phyloP scores from a whole-genome alignment of 1,139 yeast genomes.

The Zygotorulaspora mrakii region DNA sequence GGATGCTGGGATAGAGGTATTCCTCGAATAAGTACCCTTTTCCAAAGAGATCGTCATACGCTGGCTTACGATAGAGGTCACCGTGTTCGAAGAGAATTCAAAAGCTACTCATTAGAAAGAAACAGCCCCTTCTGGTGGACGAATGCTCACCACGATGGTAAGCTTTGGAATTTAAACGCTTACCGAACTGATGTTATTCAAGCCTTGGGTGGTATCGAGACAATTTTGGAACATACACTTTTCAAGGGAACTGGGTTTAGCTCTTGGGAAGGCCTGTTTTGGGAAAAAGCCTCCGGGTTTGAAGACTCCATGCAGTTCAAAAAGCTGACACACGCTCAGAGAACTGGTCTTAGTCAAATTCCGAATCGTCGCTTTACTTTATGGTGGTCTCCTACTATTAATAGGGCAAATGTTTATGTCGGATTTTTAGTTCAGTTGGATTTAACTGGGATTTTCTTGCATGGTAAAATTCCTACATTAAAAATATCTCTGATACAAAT shows the following conservation, averaged over 20 bases:
- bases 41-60: conserved; percentile 93
- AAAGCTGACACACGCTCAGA: conserved; percentile 93
- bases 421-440: conserved; percentile 96
- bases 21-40: conserved; percentile 90
- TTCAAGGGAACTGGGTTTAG: conserved; percentile 97
- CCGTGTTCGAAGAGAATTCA: conserved; percentile 74
- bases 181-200: conserved; percentile 95
- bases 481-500: conserved; percentile 94
- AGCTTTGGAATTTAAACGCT: conserved; percentile 87
- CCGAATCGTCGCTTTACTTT: conserved; percentile 95
- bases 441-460: conserved; percentile 92
- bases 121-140: conserved; percentile 98
- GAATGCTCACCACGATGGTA: conserved; percentile 88
- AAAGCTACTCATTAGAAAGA: conserved; percentile 65
- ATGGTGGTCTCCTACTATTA: conserved; percentile 99
- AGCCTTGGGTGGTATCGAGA: conserved; percentile 95
- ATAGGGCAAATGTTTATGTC: conserved; percentile 95
- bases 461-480: conserved; percentile 95
- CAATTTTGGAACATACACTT: conserved; percentile 89
- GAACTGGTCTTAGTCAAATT: conserved; percentile 95
- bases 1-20: conserved; percentile 95
- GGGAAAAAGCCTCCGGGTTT: conserved; percentile 97
- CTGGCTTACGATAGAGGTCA: conserved; percentile 95
- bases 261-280: conserved; percentile 97
- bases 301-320: conserved; percentile 94